Percentiles rank a stretch among this genome's conserved stretches.
phyloP scores from a whole-genome alignment of 495 filamentous ascomycete species.

The Aspergillus bridgeri region DNA sequence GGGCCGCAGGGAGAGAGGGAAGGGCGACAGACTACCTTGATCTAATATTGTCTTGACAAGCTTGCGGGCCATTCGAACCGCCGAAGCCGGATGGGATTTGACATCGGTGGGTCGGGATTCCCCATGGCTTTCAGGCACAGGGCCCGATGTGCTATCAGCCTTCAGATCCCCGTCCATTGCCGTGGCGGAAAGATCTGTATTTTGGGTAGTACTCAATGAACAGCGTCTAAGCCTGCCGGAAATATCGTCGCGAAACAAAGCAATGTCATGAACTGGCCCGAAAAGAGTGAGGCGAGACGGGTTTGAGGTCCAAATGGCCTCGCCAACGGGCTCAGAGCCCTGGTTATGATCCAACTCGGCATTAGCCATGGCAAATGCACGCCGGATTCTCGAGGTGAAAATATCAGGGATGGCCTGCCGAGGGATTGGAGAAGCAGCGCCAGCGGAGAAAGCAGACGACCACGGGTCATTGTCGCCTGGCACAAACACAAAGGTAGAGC shows the following conservation, averaged over 20 bases:
- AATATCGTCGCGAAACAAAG: conserved; percentile 83
- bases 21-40: conserved; percentile 84
- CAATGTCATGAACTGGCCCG: conserved; percentile 79
- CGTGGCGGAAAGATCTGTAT: conserved; percentile 19
- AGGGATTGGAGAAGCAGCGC: conserved; percentile 73
- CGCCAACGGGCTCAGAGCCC: conserved; percentile 50
- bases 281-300: conserved; percentile 78
- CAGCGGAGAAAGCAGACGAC: conserved; percentile 79
- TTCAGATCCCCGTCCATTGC: conserved; percentile 22
- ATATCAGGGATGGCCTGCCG: conserved; percentile 73
- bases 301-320: conserved; percentile 85
- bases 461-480: conserved; percentile 96
- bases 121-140: background rate
- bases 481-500: conserved; percentile 83
- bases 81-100: conserved; percentile 33
- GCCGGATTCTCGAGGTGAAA: conserved; percentile 78
- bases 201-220: conserved; percentile 53
- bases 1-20: conserved; percentile 70
- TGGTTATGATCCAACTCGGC: conserved; percentile 51
- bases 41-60: conserved; percentile 91
- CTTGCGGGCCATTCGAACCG: conserved; percentile 64
- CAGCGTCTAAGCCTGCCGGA: conserved; percentile 70
- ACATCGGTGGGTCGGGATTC: conserved; percentile 7
- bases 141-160: background rate
- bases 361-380: conserved; percentile 75